Base-by-base conservation (phyloP, 257 asterid genomes). In the Solanum pimpinellifolium region DNA sequence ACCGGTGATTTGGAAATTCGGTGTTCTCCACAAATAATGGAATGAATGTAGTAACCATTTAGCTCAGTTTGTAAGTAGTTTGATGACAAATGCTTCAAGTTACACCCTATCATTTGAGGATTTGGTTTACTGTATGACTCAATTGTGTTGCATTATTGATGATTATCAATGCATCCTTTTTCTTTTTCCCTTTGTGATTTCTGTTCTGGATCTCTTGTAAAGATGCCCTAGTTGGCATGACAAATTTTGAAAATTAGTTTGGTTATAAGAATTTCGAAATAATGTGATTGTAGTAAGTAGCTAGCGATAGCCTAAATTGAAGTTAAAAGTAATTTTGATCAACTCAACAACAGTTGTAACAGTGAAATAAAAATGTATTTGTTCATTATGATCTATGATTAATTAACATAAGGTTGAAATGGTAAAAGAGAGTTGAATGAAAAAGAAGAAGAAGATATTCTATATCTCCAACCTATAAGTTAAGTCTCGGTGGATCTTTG, bases 401-500 rank as follows among this genome's bases (percentile, higher is more conserved):
- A 25, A 25, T 25, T 25, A 25, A 56, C 0, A 18, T 42, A 10
- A 0, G n/a, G n/a, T 52, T 52, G 62, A 18, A 52, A 52, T 18
- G 60, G 1, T 52, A 2, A 52, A 52, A 52, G 23, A 52, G 62
- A 52, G 23, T 52, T 52, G 60, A 52, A 52, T 52, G 60, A 6
- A 52, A 52, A 49, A 13, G 13, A 35, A 35, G 13, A 35, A 35
- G 2, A 35, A 52, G 9, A 52, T 52, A 16, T 2, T 52, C 60
- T 52, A 16, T 16, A 16, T 52, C 60, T 52, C 23, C 23, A 52
- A 16, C 60, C 6, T 52, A 16, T 52, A 16, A 16, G 4, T 18
- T 25, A 25, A 56, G n/a, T 56, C 4, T 56, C 0, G 11, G 1
- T 56, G n/a, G 0, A 56, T 0, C 1, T 18, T 18, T 20, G 25